phyloP scores from a whole-genome alignment of 1,139 yeast species.

The Kluyveromyces marxianus region DNA sequence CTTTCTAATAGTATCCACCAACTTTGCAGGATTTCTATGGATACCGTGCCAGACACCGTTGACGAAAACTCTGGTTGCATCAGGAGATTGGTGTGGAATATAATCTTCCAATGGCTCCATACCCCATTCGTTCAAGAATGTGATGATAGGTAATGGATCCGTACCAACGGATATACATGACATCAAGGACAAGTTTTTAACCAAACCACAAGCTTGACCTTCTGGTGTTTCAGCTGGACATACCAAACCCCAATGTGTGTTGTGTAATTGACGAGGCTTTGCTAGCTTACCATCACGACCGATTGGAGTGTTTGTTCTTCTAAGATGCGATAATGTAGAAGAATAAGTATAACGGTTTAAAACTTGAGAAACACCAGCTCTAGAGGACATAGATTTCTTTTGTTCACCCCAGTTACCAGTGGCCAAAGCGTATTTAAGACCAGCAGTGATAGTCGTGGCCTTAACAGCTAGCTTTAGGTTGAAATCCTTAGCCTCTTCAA shows the following conservation, averaged over 20 bases:
- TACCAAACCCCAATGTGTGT: constrained; percentile 99
- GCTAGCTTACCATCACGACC: constrained; percentile 99
- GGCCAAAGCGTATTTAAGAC: constrained; percentile 93
- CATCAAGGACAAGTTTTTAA: constrained; percentile 91
- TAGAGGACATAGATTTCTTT: constrained; percentile 96
- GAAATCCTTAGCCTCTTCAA: constrained; percentile 94
- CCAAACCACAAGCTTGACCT: constrained; percentile 99
- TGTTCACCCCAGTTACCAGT: constrained; percentile 99
- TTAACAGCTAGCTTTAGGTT: constrained; percentile 93
- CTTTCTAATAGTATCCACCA: constrained; percentile 84
- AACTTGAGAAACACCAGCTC: constrained; percentile 99
- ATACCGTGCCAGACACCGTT: constrained; percentile 99
- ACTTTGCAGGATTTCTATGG: constrained; percentile 87
- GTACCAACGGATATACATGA: constrained; percentile 97
- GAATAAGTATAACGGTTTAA: constrained; percentile 96
- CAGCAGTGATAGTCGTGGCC: constrained; percentile 94
- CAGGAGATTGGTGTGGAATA: constrained; percentile 86
- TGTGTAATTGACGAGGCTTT: constrained; percentile 96
- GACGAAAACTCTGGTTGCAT: constrained; percentile 89
- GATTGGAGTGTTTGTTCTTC: constrained; percentile 98
- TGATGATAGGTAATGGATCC: constrained; percentile 90
- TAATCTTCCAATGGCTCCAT: constrained; percentile 96
- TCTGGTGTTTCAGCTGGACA: constrained; percentile 99
- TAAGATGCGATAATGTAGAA: constrained; percentile 91
- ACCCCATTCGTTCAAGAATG: constrained; percentile 98